Percentiles rank a stretch among this genome's conserved stretches.
Evolutionary conservation across 176 grass and related monocot genomes (phyloP).

Genomic region (Tillandsia fasciculata): DNA sequence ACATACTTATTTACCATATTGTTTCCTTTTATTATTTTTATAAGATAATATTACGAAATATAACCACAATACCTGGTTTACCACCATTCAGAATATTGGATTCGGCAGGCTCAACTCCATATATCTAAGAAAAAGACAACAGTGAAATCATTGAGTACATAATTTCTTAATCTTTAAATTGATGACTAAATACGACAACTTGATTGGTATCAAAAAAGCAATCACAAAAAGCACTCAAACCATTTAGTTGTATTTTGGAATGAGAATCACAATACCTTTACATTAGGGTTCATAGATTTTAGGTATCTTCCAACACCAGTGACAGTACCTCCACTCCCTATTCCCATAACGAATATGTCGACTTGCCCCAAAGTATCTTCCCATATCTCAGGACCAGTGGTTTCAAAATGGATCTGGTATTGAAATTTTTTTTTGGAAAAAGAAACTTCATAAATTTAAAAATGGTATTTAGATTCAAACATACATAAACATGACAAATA

Average conservation of each 20-base stretch:
- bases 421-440: not conserved
- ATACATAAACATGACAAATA: too few species aligned
- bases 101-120: slow-evolving; percentile 49
- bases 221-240: not conserved
- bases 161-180: not conserved
- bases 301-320: slow-evolving; percentile 42
- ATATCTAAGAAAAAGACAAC: slow-evolving; percentile 31
- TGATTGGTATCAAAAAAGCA: too few species aligned
- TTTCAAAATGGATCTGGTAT: slow-evolving; percentile 60
- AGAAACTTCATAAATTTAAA: not conserved
- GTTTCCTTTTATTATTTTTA: not conserved
- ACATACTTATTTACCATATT: not conserved
- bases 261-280: slow-evolving; percentile 22
- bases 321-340: slow-evolving; percentile 53
- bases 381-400: slow-evolving; percentile 89
- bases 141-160: not conserved
- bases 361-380: slow-evolving; percentile 74
- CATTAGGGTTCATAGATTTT: slow-evolving; percentile 45
- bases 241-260: not conserved
- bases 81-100: slow-evolving; percentile 49
- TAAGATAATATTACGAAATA: not conserved
- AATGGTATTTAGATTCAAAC: too few species aligned
- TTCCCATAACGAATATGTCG: slow-evolving; percentile 89
- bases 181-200: not conserved
- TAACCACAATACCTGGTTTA: slow-evolving; percentile 28